Percentiles rank a stretch among this genome's conserved stretches.
phyloP scores from a whole-genome alignment of 139 green algal species.

The Trebouxia sp. region DNA sequence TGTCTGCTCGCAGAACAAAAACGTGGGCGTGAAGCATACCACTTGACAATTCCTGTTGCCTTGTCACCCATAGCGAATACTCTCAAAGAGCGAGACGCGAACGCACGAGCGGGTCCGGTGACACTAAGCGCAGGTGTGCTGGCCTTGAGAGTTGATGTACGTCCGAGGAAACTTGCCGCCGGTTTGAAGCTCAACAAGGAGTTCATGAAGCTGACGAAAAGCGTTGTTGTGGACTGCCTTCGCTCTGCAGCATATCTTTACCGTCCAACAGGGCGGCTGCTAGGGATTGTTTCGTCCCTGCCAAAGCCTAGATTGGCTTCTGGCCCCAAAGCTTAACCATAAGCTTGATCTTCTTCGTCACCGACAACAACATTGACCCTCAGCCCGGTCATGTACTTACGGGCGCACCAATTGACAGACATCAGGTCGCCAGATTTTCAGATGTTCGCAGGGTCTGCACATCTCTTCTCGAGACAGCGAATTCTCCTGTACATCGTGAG shows the following conservation, averaged over 20 bases:
- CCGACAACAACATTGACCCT: too few relatives aligned
- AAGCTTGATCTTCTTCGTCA: too few relatives aligned
- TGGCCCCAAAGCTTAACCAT: too few relatives aligned
- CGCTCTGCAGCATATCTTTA: neutral
- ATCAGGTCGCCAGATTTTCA: too few relatives aligned
- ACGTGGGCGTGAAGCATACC: neutral
- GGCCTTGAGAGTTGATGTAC: neutral
- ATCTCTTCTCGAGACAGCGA: too few relatives aligned
- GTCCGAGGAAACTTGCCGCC: conserved; percentile 1
- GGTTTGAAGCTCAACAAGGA: conserved; percentile 11
- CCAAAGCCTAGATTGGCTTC: conserved; percentile 9
- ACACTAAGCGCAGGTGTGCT: neutral
- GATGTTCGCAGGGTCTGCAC: too few relatives aligned
- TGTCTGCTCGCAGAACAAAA: neutral
- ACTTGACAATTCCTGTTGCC: conserved; percentile 29
- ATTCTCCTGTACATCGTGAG: too few relatives aligned
- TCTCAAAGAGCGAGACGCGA: neutral
- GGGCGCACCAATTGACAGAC: too few relatives aligned
- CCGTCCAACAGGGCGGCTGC: neutral
- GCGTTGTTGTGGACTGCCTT: conserved; percentile 3
- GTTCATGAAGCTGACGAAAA: neutral
- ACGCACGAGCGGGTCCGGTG: neutral
- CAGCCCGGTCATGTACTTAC: too few relatives aligned
- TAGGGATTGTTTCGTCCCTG: too few relatives aligned
- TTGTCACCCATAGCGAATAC: conserved; percentile 21